These are phyloP conservation scores for Nigrospora oryzae DNA, from an alignment of 2,329 filamentous ascomycete genomes.

Conservation along the genomic window DNA sequence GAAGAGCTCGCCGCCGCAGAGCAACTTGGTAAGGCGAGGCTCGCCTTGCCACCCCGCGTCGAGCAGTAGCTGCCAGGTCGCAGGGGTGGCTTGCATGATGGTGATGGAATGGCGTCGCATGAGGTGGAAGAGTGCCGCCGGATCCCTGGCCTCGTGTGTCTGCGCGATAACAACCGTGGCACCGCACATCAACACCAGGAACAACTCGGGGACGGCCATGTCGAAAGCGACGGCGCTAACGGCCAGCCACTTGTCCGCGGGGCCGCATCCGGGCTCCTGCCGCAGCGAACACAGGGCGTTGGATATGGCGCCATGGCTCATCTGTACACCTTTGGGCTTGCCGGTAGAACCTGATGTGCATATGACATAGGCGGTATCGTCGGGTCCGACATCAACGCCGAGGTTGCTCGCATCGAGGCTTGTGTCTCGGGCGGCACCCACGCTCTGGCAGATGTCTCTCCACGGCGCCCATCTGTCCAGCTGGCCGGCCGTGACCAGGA, in stretches of 20 bases:
- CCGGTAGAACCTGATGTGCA: slow-evolving; percentile 20
- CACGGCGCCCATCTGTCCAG: too few species aligned
- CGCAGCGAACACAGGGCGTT: slow-evolving; percentile 15
- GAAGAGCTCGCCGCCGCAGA: slow-evolving; percentile 18
- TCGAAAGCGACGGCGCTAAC: slow-evolving; percentile 23
- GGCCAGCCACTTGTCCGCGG: slow-evolving; percentile 15
- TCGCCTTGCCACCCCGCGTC: slow-evolving; percentile 13
- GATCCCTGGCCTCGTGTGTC: slow-evolving; percentile 18
- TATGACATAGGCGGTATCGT: slow-evolving; percentile 21
- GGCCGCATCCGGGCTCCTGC: slow-evolving; percentile 14
- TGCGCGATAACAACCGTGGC: slow-evolving; percentile 21
- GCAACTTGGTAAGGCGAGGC: slow-evolving; percentile 12
- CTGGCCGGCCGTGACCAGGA: slow-evolving; percentile 10
- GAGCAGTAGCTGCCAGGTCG: slow-evolving; percentile 22
- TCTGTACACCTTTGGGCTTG: slow-evolving; percentile 29
- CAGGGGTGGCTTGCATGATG: slow-evolving; percentile 25
- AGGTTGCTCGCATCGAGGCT: slow-evolving; percentile 4
- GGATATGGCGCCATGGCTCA: slow-evolving; percentile 12
- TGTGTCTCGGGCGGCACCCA: slow-evolving; percentile 6
- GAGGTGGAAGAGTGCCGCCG: slow-evolving; percentile 18
- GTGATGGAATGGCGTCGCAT: slow-evolving; percentile 23
- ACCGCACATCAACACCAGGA: slow-evolving; percentile 21
- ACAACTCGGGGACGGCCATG: slow-evolving; percentile 23
- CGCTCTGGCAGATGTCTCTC: slow-evolving; percentile 7
- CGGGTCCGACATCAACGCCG: slow-evolving; percentile 3